Base-by-base conservation (phyloP, 371 early-diverging fungal genomes). In the Funneliformis caledonium region DNA sequence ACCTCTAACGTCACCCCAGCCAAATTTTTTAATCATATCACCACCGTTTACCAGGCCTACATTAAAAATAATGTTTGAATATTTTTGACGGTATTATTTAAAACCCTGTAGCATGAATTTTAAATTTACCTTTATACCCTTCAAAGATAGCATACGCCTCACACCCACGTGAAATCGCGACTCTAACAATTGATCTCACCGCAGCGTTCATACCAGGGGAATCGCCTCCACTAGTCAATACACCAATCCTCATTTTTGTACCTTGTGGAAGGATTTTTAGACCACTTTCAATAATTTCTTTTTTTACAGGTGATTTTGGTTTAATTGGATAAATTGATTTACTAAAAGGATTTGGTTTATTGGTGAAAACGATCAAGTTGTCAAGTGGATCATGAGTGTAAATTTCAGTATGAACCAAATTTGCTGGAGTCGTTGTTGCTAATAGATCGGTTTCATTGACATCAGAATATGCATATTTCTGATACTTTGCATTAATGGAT, bases 161-260 rank as follows among this genome's bases (percentile, higher is more conserved):
- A 83, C 96, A 96, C 2, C 93, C 95, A 26, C 92, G 89, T 59
- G 92, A 88, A 78, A 97, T 91, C 48, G 97, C 94, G 74, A 96
- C 93, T 64, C 99, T 92, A n/a, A 98, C 96, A 48, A 97, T 94
- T 14, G 96, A 93, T 50, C 99, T 92, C 26, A 99, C 98, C 45
- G 95, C 95, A 31, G 98, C 94, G 84, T 99, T 99, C 99, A 99
- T 99, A 67, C 99, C 99, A 14, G 96, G 97, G 7, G 97, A 93
- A 88, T 99, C 99, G 67, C 99, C 99, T 61, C 99, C 99, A 74
- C 96, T 96, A 22, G 99, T 99, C 72, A 99, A 83, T 26, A 99
- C 91, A 60, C 93, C 99, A 83, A 99, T 94, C 62, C 89, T 89
- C 73, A 88, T 86, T 59, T 84, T 86, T 33, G 62, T n/a, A 14